These are phyloP conservation scores for Xylariales sp. DNA, from an alignment of 2,329 filamentous ascomycete species.

Conservation along the genomic window DNA sequence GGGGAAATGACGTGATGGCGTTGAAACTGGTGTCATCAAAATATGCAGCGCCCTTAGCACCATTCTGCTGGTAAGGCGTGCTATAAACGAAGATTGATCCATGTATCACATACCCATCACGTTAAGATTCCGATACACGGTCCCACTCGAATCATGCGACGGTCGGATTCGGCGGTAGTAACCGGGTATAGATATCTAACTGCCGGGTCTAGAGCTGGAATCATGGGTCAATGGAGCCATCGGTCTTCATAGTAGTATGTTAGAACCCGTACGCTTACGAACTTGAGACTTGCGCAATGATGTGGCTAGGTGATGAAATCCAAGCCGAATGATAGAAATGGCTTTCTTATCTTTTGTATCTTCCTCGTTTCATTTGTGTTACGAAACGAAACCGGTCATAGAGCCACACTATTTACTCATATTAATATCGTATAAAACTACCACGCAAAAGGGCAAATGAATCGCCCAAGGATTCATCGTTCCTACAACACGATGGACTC, in stretches of 20 bases:
- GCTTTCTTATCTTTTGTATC: background rate
- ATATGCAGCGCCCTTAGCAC: background rate
- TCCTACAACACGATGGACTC: slow-evolving; percentile 29
- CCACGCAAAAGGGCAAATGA: slow-evolving; percentile 8
- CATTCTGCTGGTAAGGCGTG: background rate
- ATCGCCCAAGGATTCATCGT: background rate
- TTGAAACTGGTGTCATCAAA: slow-evolving; percentile 36
- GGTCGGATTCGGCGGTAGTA: background rate
- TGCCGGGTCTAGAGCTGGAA: background rate
- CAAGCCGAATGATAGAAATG: slow-evolving; percentile 3
- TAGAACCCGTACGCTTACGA: background rate
- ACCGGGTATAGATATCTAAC: background rate
- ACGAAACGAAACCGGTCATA: background rate
- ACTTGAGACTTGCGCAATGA: slow-evolving; percentile 12
- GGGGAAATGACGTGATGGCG: slow-evolving; percentile 40
- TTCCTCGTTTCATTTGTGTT: background rate
- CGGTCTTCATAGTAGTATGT: background rate
- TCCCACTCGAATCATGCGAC: background rate
- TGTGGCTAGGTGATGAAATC: slow-evolving; percentile 22
- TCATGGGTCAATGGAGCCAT: slow-evolving; percentile 9
- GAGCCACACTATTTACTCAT: background rate
- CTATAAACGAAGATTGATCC: background rate
- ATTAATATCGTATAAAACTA: background rate
- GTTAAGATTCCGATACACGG: too few relatives aligned
- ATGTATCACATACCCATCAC: background rate